A percentile compares a stretch with the other conserved stretches of the same genome.
Conservation (phyloP, 495 filamentous ascomycete species). For the Staphylotrichum longicolle region DNA sequence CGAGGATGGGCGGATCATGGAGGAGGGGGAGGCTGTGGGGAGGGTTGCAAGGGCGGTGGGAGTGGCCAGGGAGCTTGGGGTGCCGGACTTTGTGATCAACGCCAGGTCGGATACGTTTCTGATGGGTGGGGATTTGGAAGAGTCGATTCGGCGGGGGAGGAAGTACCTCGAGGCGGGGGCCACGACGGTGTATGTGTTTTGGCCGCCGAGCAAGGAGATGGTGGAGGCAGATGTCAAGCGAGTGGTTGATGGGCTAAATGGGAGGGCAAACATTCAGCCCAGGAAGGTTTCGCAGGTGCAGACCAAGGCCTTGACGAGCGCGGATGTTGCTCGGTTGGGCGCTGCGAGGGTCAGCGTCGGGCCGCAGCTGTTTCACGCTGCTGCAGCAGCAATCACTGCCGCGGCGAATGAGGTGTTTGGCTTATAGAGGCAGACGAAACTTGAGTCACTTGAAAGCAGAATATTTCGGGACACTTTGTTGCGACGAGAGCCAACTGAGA, state of each 20-base stretch:
- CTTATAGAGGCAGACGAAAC: background rate
- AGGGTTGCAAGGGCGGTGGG: constrained; percentile 38
- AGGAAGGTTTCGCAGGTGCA: constrained; percentile 27
- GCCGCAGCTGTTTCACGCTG: constrained; percentile 28
- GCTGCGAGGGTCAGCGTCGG: constrained; percentile 49
- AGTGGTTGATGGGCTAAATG: constrained; percentile 35
- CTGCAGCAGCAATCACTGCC: constrained; percentile 9
- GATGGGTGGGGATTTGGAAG: constrained; percentile 36
- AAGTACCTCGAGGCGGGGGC: constrained; percentile 48
- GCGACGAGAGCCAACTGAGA: background rate
- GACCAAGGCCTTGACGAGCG: constrained; percentile 32
- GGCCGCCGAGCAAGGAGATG: constrained; percentile 30
- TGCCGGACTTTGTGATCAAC: constrained; percentile 52
- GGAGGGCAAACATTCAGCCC: constrained; percentile 35
- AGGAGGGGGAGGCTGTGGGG: constrained; percentile 37
- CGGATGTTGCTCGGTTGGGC: constrained; percentile 33
- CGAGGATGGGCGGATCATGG: constrained; percentile 32
- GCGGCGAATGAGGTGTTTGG: constrained; percentile 18
- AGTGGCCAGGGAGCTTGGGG: constrained; percentile 38
- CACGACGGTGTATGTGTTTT: constrained; percentile 49
- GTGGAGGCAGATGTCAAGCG: constrained; percentile 35
- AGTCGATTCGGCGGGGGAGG: constrained; percentile 45
- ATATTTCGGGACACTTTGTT: no score
- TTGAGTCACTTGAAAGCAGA: background rate
- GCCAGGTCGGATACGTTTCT: constrained; percentile 46